Conservation (phyloP, 352 stramenopile species). For the Phytophthora syringae region DNA sequence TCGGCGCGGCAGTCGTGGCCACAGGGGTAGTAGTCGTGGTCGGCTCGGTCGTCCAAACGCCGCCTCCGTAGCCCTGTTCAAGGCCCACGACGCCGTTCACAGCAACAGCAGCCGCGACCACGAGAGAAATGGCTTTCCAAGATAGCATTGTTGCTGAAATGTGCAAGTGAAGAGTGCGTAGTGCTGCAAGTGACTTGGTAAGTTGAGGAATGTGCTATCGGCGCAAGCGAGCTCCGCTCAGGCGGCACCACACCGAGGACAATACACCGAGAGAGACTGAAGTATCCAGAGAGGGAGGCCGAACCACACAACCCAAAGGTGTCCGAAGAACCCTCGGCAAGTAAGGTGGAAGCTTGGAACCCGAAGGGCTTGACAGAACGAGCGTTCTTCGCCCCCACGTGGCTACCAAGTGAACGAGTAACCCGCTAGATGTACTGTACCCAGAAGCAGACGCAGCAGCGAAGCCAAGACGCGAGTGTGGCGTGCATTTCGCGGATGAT, state of each 20-base stretch:
- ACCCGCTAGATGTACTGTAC: too few relatives aligned
- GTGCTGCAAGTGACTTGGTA: constrained; percentile 2
- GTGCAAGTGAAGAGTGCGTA: neutral
- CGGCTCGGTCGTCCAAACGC: too few relatives aligned
- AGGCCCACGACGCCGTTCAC: constrained; percentile 20
- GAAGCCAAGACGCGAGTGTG: neutral
- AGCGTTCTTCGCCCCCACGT: constrained; percentile 13
- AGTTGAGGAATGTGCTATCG: constrained; percentile 29
- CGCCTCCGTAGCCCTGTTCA: constrained; percentile 27
- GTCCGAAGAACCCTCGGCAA: too few relatives aligned
- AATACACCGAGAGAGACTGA: neutral
- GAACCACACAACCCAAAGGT: too few relatives aligned
- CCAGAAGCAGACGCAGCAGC: neutral
- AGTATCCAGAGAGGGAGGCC: neutral
- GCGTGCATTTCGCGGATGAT: neutral
- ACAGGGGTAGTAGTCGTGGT: constrained; percentile 4
- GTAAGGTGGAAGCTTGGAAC: too few relatives aligned
- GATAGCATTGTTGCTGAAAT: constrained; percentile 12
- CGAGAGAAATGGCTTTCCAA: constrained; percentile 16
- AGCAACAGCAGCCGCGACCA: constrained; percentile 16
- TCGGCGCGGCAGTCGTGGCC: too few relatives aligned
- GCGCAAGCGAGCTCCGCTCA: neutral
- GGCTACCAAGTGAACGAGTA: neutral
- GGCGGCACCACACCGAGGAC: neutral
- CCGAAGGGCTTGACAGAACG: too few relatives aligned